phyloP scores from a whole-genome alignment of 306 rosid species.

The Dryas octopetala region DNA sequence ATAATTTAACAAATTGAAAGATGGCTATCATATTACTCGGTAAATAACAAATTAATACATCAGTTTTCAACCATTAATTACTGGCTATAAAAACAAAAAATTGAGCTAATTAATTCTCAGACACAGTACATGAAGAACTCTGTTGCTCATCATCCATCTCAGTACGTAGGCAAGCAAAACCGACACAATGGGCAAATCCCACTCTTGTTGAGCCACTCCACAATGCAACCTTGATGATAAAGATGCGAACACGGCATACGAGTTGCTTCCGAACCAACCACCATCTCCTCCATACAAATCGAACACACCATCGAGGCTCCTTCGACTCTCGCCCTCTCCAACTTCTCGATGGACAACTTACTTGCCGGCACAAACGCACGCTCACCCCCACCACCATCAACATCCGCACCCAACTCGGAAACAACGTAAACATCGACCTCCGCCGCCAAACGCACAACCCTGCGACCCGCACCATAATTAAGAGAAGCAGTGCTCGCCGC shows the following conservation, averaged over 20 bases:
- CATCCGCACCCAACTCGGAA: neutral
- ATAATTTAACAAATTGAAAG: no score
- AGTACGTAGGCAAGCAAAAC: neutral
- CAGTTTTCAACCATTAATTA: no score
- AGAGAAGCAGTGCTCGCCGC: neutral
- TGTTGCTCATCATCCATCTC: neutral
- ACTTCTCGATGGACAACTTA: neutral
- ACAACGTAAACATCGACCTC: neutral
- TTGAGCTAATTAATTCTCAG: no score
- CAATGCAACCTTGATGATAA: constrained; percentile 1
- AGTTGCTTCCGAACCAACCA: neutral
- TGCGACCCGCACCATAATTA: no score
- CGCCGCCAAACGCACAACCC: neutral
- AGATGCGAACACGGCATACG: constrained; percentile 3
- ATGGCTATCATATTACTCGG: no score
- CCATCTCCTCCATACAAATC: constrained; percentile 4
- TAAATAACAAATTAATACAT: no score
- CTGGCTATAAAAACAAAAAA: no score
- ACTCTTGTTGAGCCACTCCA: neutral
- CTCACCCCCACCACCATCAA: neutral
- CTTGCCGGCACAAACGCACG: neutral
- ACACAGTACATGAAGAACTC: no score
- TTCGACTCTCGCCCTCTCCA: neutral
- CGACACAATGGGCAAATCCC: neutral
- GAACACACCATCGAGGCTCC: neutral